Base-by-base conservation (phyloP, 345 rosid genomes). In the Melaleuca alternifolia region DNA sequence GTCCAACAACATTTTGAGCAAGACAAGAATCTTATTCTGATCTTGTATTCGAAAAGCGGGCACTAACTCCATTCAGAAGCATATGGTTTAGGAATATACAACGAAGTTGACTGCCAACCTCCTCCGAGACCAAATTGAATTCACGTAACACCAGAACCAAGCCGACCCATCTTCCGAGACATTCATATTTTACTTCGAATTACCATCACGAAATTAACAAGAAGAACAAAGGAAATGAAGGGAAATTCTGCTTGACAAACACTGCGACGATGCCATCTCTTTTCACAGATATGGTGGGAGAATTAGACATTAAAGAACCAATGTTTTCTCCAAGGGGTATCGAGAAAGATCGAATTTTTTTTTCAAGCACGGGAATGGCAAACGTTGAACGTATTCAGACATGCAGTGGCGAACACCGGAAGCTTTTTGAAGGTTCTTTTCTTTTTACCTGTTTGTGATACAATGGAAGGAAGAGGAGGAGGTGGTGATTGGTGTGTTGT, bases 361-460 rank as follows among this genome's bases (percentile, higher is more conserved):
- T 71, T 71, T 9, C 13, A 41, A 48, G 10, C 48, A 3, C 4
- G 79, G 48, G 26, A 71, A 33, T 41, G 79, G 79, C 24, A 41
- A 37, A 33, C 79, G 48, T 71, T 71, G 79, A 71, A 71, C 7
- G 23, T 11, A 18, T 48, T 33, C 26, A 10, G 48, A 20, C 26
- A 37, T 37, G 57, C 57, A 54, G 8, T 20, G 57, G 57, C 57
- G 21, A 14, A 26, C 5, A 41, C 56, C 7, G 30, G 86, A 82
- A 84, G 79, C 6, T 54, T 51, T n/a, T 11, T 11, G 51, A 50
- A 82, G 23, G 71, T n/a, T 30, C 79, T 71, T 46, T 41, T 71
- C 41, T 37, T 11, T 46, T 85, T 51, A 88, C 89, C 89, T 85
- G 88, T 51, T 84, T 53, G 53, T 50, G 65, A 28, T 11, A 50